Base-by-base conservation (phyloP, 768 basidiomycete genomes). In the Saitozyma sp. region DNA sequence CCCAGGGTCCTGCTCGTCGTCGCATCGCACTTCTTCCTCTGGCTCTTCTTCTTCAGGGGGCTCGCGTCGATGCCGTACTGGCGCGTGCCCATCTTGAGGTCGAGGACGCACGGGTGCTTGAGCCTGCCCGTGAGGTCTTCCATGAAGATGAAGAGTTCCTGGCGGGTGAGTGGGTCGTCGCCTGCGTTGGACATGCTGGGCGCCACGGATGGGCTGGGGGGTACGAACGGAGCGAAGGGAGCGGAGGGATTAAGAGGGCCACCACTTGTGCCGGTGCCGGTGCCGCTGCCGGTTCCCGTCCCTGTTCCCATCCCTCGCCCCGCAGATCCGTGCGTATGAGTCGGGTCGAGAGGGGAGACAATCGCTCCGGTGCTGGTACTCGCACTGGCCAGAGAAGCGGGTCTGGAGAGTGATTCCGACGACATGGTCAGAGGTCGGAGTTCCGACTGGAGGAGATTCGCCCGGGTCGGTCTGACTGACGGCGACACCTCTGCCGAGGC, bases 61-160 rank as follows among this genome's bases (percentile, higher is more conserved):
- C 89, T 89, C 29, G 96, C 96, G 70, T 96, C 92, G 82, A 95
- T 90, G 17, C 96, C 96, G 80, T 98, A 97, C 81, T 99, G 96
- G 41, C 96, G 84, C 39, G 94, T 97, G n/a, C 96, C 96, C 96
- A 98, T 98, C 83, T 99, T 99, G 71, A 99, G 83, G 80, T 99
- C 96, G 73, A 98, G 86, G 48, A 99, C 95, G 74, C 96, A 99
- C 9, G 96, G 91, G 54, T 85, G 86, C 80, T 90, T 94, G 74
- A 96, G 80, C 41, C 89, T 83, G 29, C 96, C 96, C 2, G 96
- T 99, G 53, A 99, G 82, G 75, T 99, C 96, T 80, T 99, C 96
- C 93, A 99, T 96, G 69, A 98, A 85, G 71, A 99, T 96, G 76
- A 98, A 99, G 77, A 97, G 90, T 75, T 96, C 93, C 79, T 96